Base-by-base conservation (phyloP, 2,329 filamentous ascomycete genomes). In the Ascochyta rabiei region DNA sequence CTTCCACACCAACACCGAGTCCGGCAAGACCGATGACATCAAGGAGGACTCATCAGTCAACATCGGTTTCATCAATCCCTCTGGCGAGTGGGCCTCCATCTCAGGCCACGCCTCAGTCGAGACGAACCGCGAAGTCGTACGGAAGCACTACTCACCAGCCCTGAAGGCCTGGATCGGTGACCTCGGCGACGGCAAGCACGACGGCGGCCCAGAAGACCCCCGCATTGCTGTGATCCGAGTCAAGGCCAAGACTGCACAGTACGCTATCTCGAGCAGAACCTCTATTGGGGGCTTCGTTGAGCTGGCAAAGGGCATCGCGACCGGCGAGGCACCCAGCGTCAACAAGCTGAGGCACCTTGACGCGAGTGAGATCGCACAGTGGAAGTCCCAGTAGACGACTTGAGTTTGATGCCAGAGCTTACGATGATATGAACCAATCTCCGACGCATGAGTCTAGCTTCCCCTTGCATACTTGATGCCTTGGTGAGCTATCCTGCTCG, bases 1-100 rank as follows among this genome's bases (percentile, higher is more conserved):
- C 75, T 96, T 96, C 83, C 89, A 95, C 80, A 92, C 91, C 70
- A 96, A 96, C 81, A 92, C 90, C 59, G 89, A 93, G 73, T 92
- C 90, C 9, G 86, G 90, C 77, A 96, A 96, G 82, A 92, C 90
- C 5, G 84, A 91, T 74, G 91, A 96, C 69, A 82, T 96, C 37
- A 81, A 84, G 52, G 80, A 81, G 52, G 87, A 96, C 74, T 80
- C 87, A 0, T 84, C 90, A 64, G 83, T 92, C 79, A 96, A 96
- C 79, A 82, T 96, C 61, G 85, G 88, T 42, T 96, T 96, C 81
- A 81, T 93, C 64, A 89, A 89, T 73, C 75, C 76, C 61, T 84
- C 85, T 2, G 90, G 91, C 63, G 87, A 93, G 74, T 96, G 92
- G 92, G 91, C 91, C 0, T 95, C 90, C 2, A 80, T 96, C 58